Conservation (phyloP, 306 rosid genomes). For the Ceratonia siliqua region DNA sequence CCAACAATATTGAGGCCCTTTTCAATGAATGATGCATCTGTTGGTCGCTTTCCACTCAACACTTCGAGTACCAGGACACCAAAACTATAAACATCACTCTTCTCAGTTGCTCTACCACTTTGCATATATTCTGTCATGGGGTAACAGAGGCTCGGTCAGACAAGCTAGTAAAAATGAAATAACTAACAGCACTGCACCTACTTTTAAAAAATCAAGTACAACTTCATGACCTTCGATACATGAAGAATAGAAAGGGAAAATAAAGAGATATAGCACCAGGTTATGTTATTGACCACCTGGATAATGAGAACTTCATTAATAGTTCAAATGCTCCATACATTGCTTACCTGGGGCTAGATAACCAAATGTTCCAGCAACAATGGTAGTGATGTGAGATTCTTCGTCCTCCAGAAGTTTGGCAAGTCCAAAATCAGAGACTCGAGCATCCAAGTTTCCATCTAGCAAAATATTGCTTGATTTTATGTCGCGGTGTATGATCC, state of each 20-base stretch:
- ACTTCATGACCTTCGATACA: neutral
- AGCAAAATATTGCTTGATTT: slow-evolving; percentile 96
- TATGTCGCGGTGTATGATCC: slow-evolving; percentile 95
- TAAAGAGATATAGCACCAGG: neutral
- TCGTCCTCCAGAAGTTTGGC: slow-evolving; percentile 93
- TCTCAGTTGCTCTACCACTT: slow-evolving; percentile 98
- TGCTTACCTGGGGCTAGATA: slow-evolving; percentile 94
- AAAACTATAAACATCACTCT: slow-evolving; percentile 89
- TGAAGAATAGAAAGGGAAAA: neutral
- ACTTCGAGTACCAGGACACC: slow-evolving; percentile 94
- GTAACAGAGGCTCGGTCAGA: slow-evolving; percentile 30
- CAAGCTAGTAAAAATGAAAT: too few relatives aligned
- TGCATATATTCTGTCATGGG: slow-evolving; percentile 87
- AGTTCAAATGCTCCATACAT: slow-evolving; percentile 31
- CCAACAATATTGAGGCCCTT: slow-evolving; percentile 97
- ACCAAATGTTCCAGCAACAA: slow-evolving; percentile 98
- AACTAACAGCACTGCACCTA: neutral
- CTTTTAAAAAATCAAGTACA: neutral
- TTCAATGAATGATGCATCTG: slow-evolving; percentile 89
- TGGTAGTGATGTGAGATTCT: slow-evolving; percentile 93
- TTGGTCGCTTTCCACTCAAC: slow-evolving; percentile 93
- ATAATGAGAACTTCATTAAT: slow-evolving; percentile 16
- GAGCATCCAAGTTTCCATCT: slow-evolving; percentile 89
- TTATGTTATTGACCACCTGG: neutral
- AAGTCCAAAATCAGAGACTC: slow-evolving; percentile 97